These are phyloP conservation scores for Cutaneotrichosporon sp. DNA, from an alignment of 1,284 basidiomycete species.

Conservation along the genomic window DNA sequence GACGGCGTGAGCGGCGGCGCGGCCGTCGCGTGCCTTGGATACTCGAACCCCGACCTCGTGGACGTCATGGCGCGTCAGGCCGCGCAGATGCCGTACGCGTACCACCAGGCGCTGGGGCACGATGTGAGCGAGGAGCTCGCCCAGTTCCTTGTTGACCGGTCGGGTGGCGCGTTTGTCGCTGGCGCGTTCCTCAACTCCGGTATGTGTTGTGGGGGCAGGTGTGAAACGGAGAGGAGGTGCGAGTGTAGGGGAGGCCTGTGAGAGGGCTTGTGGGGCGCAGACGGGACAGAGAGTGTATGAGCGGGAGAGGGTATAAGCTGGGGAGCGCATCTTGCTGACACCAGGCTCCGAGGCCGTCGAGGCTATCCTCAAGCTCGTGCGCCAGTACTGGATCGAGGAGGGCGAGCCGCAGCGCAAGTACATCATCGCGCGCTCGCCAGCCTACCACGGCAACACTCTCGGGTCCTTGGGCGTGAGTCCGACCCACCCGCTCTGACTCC, in stretches of 20 bases:
- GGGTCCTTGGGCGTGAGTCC: slow-evolving; percentile 45
- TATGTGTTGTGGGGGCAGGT: neutral
- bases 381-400: slow-evolving; percentile 59
- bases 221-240: too few relatives aligned
- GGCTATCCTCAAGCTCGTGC: slow-evolving; percentile 35
- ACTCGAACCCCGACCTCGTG: slow-evolving; percentile 62
- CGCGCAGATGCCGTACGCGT: slow-evolving; percentile 32
- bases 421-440: slow-evolving; percentile 75
- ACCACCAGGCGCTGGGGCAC: slow-evolving; percentile 29
- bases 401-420: slow-evolving; percentile 69
- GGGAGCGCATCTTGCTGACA: neutral
- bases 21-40: slow-evolving; percentile 76
- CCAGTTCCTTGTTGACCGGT: slow-evolving; percentile 25
- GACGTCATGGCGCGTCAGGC: slow-evolving; percentile 32
- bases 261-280: too few relatives aligned
- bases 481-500: too few relatives aligned
- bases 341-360: slow-evolving; percentile 40
- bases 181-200: slow-evolving; percentile 36
- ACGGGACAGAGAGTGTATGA: neutral
- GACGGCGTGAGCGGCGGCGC: slow-evolving; percentile 64
- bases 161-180: slow-evolving; percentile 30
- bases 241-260: too few relatives aligned
- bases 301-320: neutral
- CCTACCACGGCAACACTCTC: slow-evolving; percentile 82
- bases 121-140: slow-evolving; percentile 31